Evolutionary conservation across 257 asterid species (phyloP), one percentile per base, ranked within the genome.

Genomic region (Leonotis leonurus): DNA sequence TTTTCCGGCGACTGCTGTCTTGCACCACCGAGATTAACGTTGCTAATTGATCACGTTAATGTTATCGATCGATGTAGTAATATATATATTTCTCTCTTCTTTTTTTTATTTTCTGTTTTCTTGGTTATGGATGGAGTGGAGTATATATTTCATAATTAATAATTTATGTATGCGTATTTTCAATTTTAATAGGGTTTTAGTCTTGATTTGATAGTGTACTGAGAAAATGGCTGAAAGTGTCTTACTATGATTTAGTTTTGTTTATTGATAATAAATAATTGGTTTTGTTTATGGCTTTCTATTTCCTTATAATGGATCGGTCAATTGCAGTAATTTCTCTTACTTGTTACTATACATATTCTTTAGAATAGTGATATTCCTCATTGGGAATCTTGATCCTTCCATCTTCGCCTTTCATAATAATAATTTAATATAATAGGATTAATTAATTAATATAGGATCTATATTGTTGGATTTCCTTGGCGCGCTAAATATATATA

Each of bases 11-110:
- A 70, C 18, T 89, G 81, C 75, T 89, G 8, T 85, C 83, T 35
- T 89, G 97, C 84, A 87, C 97, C 48, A 80, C 91, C 41, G 73
- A 87, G 74, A 67, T 89, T 64, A 88, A 89, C 62, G 95, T 87
- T 69, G 95, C 67, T 70, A 73, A 81, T 75, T 88, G 65, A 73
- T 16, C n/a, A n/a, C n/a, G n/a, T n/a, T n/a, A n/a, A n/a, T n/a
- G n/a, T n/a, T n/a, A n/a, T n/a, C n/a, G n/a, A n/a, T n/a, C n/a
- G n/a, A n/a, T n/a, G n/a, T n/a, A n/a, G n/a, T n/a, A n/a, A n/a
- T 32, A 8, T 56, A 14, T 59, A 9, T 1, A 1, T 30, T 71
- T 14, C 55, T 6, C 1, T 29, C 9, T 20, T 1, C 40, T 55
- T 27, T 3, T 0, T 13, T 40, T 37, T 39, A 12, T 13, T 40